Evolutionary conservation across 768 basidiomycete genomes (phyloP).

Genomic region (Tylopilus felleus): DNA sequence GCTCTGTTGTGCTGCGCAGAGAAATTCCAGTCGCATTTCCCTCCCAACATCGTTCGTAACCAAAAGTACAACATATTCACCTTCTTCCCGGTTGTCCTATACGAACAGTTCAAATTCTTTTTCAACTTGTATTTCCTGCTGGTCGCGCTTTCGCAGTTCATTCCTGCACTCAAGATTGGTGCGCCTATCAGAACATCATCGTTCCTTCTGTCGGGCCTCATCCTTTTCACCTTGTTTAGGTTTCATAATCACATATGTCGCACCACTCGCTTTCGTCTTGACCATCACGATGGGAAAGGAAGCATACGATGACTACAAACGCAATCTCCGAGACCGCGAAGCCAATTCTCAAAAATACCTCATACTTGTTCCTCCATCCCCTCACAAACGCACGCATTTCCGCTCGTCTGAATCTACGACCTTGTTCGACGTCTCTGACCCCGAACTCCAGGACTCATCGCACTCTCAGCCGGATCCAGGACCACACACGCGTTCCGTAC

Average conservation of each 20-base stretch:
- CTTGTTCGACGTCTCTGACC: slow-evolving; percentile 18
- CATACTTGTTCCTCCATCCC: slow-evolving; percentile 57
- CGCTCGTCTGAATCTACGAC: slow-evolving; percentile 19
- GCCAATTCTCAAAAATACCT: slow-evolving; percentile 94
- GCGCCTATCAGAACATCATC: slow-evolving; percentile 20
- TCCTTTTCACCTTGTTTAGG: slow-evolving; percentile 56
- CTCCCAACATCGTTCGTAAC: slow-evolving; percentile 91
- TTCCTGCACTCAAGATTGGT: slow-evolving; percentile 97
- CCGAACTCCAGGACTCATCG: slow-evolving; percentile 12
- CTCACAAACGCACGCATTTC: slow-evolving; percentile 26
- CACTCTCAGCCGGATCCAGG: slow-evolving; percentile 34
- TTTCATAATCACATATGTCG: slow-evolving; percentile 93
- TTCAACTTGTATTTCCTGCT: slow-evolving; percentile 98
- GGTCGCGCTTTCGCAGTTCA: slow-evolving; percentile 93
- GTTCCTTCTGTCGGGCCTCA: background rate
- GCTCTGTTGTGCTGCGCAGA: slow-evolving; percentile 38
- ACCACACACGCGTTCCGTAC: slow-evolving; percentile 69
- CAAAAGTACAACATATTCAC: slow-evolving; percentile 97
- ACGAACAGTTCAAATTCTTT: slow-evolving; percentile 99
- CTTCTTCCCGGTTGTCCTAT: slow-evolving; percentile 96
- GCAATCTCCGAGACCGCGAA: slow-evolving; percentile 86
- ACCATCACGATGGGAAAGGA: slow-evolving; percentile 98
- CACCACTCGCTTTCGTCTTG: slow-evolving; percentile 93
- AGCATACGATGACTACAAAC: slow-evolving; percentile 97
- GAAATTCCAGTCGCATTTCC: slow-evolving; percentile 66